phyloP scores from a whole-genome alignment of 768 basidiomycete species.

The Pulveroboletus ravenelii region DNA sequence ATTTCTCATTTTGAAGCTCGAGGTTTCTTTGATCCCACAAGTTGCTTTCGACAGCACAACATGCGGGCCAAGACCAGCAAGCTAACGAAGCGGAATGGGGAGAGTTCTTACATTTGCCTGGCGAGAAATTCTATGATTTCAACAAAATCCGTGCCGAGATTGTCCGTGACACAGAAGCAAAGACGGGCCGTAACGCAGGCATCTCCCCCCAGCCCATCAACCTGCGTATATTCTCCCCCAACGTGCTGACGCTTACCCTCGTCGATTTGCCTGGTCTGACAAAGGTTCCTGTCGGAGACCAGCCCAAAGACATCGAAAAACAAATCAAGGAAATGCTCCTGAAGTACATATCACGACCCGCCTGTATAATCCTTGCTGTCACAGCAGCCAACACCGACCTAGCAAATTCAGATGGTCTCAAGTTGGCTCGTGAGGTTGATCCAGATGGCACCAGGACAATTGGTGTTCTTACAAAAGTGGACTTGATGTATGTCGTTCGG shows the following conservation, averaged over 20 bases:
- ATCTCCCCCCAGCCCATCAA: conserved; percentile 98
- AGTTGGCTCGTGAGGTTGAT: conserved; percentile 94
- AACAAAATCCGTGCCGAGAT: conserved; percentile 96
- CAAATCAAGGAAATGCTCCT: conserved; percentile 96
- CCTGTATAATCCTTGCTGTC: conserved; percentile 95
- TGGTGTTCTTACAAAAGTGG: conserved; percentile 97
- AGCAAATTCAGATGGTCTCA: conserved; percentile 97
- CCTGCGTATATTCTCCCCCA: conserved; percentile 93
- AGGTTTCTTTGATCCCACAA: neutral
- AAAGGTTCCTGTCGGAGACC: conserved; percentile 93
- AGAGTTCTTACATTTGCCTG: conserved; percentile 94
- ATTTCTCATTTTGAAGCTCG: neutral
- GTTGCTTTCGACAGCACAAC: conserved; percentile 17
- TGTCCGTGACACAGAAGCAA: conserved; percentile 93
- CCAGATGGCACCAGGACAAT: conserved; percentile 96
- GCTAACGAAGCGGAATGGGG: conserved; percentile 98
- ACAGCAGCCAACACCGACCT: conserved; percentile 95
- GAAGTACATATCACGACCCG: conserved; percentile 92
- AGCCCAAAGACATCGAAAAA: conserved; percentile 95
- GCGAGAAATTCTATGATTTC: conserved; percentile 98
- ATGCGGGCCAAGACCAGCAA: conserved; percentile 55
- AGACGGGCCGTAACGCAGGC: conserved; percentile 97
- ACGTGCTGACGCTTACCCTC: conserved; percentile 93
- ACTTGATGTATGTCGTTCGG: conserved; percentile 75
- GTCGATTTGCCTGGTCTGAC: conserved; percentile 97